Evolutionary conservation across 1,139 yeast genomes (phyloP).

Genomic region (Zygoascus hellenicus): DNA sequence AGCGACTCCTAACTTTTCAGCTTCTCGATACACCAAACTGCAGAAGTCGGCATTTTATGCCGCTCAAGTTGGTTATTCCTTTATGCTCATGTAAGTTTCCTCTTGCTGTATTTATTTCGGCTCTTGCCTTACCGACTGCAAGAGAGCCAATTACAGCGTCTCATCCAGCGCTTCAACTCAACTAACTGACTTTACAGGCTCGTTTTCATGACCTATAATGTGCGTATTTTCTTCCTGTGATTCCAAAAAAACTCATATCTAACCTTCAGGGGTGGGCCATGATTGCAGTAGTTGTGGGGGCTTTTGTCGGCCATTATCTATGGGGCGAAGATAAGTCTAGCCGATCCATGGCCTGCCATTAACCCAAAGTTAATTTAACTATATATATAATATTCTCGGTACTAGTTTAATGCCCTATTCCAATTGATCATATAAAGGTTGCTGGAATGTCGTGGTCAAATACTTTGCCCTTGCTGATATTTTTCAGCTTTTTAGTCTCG

Average conservation of each 20-base stretch:
- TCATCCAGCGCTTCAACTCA: no score
- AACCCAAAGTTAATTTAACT: background rate
- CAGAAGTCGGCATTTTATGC: conserved; percentile 48
- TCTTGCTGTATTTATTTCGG: background rate
- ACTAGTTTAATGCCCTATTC: no score
- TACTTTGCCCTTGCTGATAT: no score
- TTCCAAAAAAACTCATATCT: background rate
- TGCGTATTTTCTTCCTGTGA: conserved; percentile 14
- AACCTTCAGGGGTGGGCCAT: conserved; percentile 59
- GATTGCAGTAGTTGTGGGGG: conserved; percentile 67
- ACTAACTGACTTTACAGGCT: conserved; percentile 30
- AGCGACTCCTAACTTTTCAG: conserved; percentile 4
- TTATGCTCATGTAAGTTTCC: conserved; percentile 52
- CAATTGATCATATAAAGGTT: no score
- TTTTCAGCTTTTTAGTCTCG: no score
- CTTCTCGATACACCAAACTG: conserved; percentile 10
- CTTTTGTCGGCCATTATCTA: conserved; percentile 55
- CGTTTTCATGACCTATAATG: conserved; percentile 75
- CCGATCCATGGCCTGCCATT: conserved; percentile 50
- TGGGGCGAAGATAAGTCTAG: conserved; percentile 45
- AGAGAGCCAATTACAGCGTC: no score
- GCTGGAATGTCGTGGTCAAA: no score
- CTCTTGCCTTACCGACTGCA: background rate
- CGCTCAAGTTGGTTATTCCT: conserved; percentile 69
- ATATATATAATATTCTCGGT: no score